Evolutionary conservation across 306 rosid genomes (phyloP), one percentile per base, ranked within the genome.

Genomic region (Delonix regia): DNA sequence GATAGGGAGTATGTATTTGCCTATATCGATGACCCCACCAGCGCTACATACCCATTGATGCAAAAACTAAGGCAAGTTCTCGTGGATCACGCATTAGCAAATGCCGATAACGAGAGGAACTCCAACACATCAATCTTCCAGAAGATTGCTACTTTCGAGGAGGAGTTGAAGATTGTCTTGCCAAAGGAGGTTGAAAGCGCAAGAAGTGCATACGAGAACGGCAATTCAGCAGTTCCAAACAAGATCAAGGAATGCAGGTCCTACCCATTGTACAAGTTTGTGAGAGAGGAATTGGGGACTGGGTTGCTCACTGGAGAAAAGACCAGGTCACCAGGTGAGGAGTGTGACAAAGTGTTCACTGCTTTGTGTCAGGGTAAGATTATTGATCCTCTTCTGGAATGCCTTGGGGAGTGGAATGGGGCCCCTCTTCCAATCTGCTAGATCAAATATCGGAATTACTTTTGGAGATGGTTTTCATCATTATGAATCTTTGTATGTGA

Each of bases 11-110:
- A 89, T 4, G 82, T 86, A 0, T 94, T 86, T 49, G 80, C 97
- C 57, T 94, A 94, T 69, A 78, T 86, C 2, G 97, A 94, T 16
- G 97, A 94, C 25, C 92, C 97, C 13, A 90, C 96, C 84, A 78
- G 85, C 27, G 89, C 90, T 0, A 86, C 93, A 0, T 94, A 94
- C 82, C 98, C 98, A 3, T 82, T 94, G 85, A 94, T 94, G 98
- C 97, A 92, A 25, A 92, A 85, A 16, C 75, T 94, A 4, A 88
- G 98, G 76, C 89, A 85, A 73, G 91, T 87, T 6, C 89, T 94
- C 7, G 93, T 94, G 48, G 97, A 94, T 0, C 91, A 92, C 47
- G 97, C 98, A 7, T 44, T 94, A 34, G 81, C 36, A 1, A 90
- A 94, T 69, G 90, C 78, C 0, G 94, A 94, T 0, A 47, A 13